Base-by-base conservation (phyloP, 805 yeast species). In the Schizosaccharomyces osmophilus region DNA sequence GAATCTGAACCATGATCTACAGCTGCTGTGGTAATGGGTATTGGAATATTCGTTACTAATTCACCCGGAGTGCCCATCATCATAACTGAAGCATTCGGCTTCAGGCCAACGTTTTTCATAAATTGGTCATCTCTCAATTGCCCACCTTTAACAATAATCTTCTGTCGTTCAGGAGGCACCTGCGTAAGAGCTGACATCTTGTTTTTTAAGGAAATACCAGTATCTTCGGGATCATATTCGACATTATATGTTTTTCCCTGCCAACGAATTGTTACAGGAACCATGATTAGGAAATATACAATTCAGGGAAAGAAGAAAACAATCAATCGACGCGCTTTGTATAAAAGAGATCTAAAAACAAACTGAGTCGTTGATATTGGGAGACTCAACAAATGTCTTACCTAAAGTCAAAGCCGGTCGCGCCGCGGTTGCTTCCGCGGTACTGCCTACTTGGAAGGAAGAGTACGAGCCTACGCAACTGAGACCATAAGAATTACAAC, bases 21-120 rank as follows among this genome's bases (percentile, higher is more conserved):
- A 24, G 36, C n/a, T 1, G 8, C 57, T 1, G 26, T 45, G 15
- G 11, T 17, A 15, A 29, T 29, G 11, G 57, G 57, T 9, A 57
- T 36, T n/a, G 60, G 60, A 31, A 41, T 57, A 19, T 73, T 69
- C 64, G 69, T 63, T 43, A 78, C 80, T 61, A 81, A 72, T 62
- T 78, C 79, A 62, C 85, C 93, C 1, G 95, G 90, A 0, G 97
- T 84, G 29, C 99, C 99, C 62, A 93, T 76, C 62, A 93, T 86
- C 95, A 93, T 85, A 26, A 90, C 75, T 15, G 80, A 75, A 65
- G 84, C 85, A 42, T 79, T 80, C 26, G 79, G 76, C 67, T 84
- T 85, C 64, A 89, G 69, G 31, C 76, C 78, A 61, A 84, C 75
- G 3, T 73, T 66, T 11, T 74, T 68, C 61, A 86, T 71, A 48